Conservation (phyloP, 768 basidiomycete genomes). For the Ramaria rubella region DNA sequence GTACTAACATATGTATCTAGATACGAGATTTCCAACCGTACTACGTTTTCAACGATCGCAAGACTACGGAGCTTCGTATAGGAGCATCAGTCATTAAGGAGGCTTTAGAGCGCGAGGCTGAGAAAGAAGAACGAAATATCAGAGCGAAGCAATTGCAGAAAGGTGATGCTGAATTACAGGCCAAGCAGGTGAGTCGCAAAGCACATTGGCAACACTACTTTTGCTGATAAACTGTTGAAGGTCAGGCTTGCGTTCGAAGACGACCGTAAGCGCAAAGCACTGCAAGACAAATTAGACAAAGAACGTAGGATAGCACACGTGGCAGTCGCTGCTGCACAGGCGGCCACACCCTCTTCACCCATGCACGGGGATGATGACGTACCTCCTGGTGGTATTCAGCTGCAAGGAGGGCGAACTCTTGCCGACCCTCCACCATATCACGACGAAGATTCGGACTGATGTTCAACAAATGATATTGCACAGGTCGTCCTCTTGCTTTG, state of each 20-base stretch:
- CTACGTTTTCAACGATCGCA: conserved; percentile 53
- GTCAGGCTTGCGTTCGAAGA: conserved; percentile 77
- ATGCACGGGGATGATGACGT: background rate
- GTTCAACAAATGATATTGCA: background rate
- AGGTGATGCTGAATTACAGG: conserved; percentile 42
- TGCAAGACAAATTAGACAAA: conserved; percentile 54
- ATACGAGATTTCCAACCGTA: conserved; percentile 67
- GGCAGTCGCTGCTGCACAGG: conserved; percentile 13
- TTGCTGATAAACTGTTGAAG: conserved; percentile 30
- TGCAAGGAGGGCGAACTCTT: conserved; percentile 1
- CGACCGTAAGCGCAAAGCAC: conserved; percentile 55
- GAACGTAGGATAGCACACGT: conserved; percentile 39
- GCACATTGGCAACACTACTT: background rate
- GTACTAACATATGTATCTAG: conserved; percentile 27
- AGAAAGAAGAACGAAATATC: conserved; percentile 42
- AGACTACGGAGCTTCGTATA: conserved; percentile 49
- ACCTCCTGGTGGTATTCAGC: background rate
- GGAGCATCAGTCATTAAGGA: conserved; percentile 65
- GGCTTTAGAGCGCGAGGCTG: conserved; percentile 45
- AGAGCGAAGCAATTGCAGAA: conserved; percentile 52
- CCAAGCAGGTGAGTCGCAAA: conserved; percentile 42
- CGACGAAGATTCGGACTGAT: conserved; percentile 8
- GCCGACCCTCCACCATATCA: conserved; percentile 17
- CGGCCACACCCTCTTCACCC: background rate
- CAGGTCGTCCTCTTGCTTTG: background rate